Evolutionary conservation across 1,284 basidiomycete genomes (phyloP).

Genomic region (Sutorius eximius): DNA sequence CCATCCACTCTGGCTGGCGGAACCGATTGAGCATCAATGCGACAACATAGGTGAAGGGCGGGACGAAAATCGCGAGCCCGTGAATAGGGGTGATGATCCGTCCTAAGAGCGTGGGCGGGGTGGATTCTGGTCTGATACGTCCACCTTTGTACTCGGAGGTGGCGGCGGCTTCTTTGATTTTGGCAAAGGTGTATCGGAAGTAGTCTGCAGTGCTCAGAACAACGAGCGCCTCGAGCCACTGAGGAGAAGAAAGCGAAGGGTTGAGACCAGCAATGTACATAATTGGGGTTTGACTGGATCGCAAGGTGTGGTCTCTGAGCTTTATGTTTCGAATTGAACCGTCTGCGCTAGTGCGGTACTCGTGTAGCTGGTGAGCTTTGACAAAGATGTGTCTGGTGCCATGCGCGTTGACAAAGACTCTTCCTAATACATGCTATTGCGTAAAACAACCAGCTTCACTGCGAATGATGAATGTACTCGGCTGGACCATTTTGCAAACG

Average conservation of each 20-base stretch:
- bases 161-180: not conserved
- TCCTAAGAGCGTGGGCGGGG: slow-evolving; percentile 19
- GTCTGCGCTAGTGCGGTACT: slow-evolving; percentile 5
- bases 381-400: not conserved
- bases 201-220: slow-evolving; percentile 15
- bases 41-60: slow-evolving; percentile 23
- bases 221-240: slow-evolving; percentile 28
- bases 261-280: slow-evolving; percentile 25
- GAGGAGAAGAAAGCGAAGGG: slow-evolving; percentile 6
- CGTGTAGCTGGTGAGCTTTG: not conserved
- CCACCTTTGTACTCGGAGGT: slow-evolving; percentile 23
- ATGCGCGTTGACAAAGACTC: not conserved
- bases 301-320: not conserved
- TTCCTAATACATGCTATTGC: no score
- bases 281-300: not conserved
- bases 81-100: slow-evolving; percentile 30
- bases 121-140: slow-evolving; percentile 18
- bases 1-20: slow-evolving; percentile 31
- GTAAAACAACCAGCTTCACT: no score
- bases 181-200: not conserved
- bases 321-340: not conserved
- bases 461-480: no score
- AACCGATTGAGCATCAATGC: slow-evolving; percentile 25
- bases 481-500: no score
- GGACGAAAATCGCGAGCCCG: slow-evolving; percentile 10